Conservation (phyloP, 305 asterid genomes). For the Fraxinus xanthoxyloides region DNA sequence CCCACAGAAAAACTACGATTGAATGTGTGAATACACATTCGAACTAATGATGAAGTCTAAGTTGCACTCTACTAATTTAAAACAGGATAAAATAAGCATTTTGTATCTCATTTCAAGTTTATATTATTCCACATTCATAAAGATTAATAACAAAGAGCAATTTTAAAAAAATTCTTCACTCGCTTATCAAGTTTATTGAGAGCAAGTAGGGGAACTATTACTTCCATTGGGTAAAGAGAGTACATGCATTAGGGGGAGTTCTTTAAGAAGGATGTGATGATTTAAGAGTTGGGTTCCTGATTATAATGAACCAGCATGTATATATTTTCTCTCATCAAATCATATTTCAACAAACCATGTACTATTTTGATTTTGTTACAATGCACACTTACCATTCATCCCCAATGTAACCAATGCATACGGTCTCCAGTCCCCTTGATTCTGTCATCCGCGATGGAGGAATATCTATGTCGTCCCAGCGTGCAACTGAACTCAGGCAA, state of each 20-base stretch:
- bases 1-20: background rate
- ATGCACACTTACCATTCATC: conserved; percentile 76
- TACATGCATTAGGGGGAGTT: background rate
- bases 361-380: background rate
- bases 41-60: background rate
- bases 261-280: background rate
- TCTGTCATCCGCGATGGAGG: conserved; percentile 33
- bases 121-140: background rate
- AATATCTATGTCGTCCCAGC: conserved; percentile 64
- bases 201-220: background rate
- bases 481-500: conserved; percentile 53
- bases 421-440: conserved; percentile 26
- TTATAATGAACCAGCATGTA: background rate
- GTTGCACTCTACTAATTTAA: too few species aligned
- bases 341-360: background rate
- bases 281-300: background rate
- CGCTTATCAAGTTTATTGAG: background rate
- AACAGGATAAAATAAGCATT: too few species aligned
- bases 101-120: background rate
- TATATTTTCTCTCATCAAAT: background rate
- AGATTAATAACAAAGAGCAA: background rate
- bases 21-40: background rate
- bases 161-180: background rate
- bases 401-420: conserved; percentile 70
- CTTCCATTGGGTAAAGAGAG: background rate